Evolutionary conservation across 768 basidiomycete species (phyloP).

Genomic region (Pisolithus orientalis): DNA sequence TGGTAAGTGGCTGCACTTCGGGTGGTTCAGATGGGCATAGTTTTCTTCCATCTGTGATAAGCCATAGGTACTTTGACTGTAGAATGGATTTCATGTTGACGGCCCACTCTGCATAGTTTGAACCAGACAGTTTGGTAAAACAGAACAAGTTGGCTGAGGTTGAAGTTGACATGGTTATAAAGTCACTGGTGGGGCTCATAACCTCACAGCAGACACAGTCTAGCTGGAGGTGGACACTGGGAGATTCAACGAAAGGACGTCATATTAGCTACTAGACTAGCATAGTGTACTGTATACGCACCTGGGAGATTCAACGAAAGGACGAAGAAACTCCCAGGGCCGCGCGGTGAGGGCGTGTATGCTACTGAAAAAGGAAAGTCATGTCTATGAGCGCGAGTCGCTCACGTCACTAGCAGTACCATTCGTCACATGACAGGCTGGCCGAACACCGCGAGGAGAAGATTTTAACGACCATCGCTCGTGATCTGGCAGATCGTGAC

Average conservation of each 20-base stretch:
- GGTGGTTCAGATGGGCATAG: conserved; percentile 1
- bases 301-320: neutral
- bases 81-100: conserved; percentile 2
- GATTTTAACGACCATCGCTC: too few species aligned
- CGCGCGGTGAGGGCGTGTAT: neutral
- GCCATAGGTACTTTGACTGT: conserved; percentile 6
- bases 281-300: neutral
- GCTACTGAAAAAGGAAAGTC: neutral
- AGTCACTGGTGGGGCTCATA: conserved; percentile 1
- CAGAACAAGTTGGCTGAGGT: conserved; percentile 1
- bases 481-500: too few species aligned
- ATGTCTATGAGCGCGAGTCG: neutral
- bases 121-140: conserved; percentile 2
- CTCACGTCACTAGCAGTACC: neutral
- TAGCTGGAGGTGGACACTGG: neutral
- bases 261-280: too few species aligned
- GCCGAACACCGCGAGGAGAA: too few species aligned
- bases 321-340: neutral
- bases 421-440: neutral
- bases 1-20: neutral
- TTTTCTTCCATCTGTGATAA: conserved; percentile 1
- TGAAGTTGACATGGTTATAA: neutral
- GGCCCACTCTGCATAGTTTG: conserved; percentile 4
- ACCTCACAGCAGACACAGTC: neutral
- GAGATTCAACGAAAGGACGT: too few species aligned